Evolutionary conservation across 495 filamentous ascomycete species (phyloP).

Genomic region (Mytilinidion resinicola): DNA sequence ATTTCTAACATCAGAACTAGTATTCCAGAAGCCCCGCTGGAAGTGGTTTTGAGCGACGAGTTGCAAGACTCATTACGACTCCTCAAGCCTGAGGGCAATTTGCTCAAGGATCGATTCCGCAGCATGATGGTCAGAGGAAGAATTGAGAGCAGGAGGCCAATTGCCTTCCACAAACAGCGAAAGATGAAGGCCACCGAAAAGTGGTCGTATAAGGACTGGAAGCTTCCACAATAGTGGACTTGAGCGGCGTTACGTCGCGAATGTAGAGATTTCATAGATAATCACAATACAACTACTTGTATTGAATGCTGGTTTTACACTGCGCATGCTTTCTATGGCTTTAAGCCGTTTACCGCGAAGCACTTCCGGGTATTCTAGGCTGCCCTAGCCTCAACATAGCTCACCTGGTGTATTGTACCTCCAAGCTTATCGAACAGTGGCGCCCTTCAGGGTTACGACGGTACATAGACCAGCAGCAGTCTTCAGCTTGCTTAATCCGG

Average conservation of each 20-base stretch:
- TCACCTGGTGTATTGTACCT: background rate
- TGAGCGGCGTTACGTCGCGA: too few species aligned
- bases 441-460: slow-evolving; percentile 35
- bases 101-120: slow-evolving; percentile 85
- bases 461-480: slow-evolving; percentile 37
- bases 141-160: slow-evolving; percentile 70
- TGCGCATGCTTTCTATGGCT: background rate
- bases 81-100: slow-evolving; percentile 89
- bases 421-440: slow-evolving; percentile 23
- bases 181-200: slow-evolving; percentile 82
- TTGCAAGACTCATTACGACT: slow-evolving; percentile 81
- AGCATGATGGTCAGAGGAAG: slow-evolving; percentile 83
- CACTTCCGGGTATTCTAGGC: background rate
- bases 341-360: background rate
- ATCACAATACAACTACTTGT: background rate
- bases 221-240: slow-evolving; percentile 31
- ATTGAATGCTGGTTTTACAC: background rate
- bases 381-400: background rate
- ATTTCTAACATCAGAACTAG: slow-evolving; percentile 33
- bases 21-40: slow-evolving; percentile 70
- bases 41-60: slow-evolving; percentile 88
- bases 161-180: slow-evolving; percentile 70
- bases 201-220: slow-evolving; percentile 95
- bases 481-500: slow-evolving; percentile 33
- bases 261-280: background rate